A percentile compares a stretch with the other conserved stretches of the same genome.
Conservation (phyloP, 1,139 yeast species). For the Diutina siamensis region DNA sequence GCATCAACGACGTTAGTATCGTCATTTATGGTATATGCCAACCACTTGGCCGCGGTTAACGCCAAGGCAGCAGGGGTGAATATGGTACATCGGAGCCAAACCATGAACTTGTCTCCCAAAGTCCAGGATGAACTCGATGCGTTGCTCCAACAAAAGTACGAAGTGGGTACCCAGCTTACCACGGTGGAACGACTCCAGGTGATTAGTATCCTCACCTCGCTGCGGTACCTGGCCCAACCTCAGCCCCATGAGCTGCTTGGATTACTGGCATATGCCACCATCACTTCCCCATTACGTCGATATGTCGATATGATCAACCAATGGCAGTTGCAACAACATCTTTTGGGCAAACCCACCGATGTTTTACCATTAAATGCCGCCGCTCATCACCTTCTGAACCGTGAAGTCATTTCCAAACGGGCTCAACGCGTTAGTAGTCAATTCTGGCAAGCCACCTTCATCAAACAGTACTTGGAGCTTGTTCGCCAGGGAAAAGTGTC, state of each 20-base stretch:
- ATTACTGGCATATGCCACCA: conserved; percentile 50
- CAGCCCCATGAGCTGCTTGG: conserved; percentile 56
- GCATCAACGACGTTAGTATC: conserved; percentile 52
- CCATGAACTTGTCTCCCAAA: conserved; percentile 17
- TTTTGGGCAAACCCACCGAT: neutral
- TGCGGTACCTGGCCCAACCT: conserved; percentile 22
- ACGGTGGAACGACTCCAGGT: conserved; percentile 12
- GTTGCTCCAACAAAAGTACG: conserved; percentile 18
- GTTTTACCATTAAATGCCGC: neutral
- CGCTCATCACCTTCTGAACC: neutral
- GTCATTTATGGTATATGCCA: conserved; percentile 75
- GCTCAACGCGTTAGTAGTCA: neutral
- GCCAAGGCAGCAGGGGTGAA: conserved; percentile 39
- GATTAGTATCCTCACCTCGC: conserved; percentile 19
- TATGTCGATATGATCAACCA: conserved; percentile 77
- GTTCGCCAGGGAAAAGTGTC: neutral
- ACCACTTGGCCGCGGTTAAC: conserved; percentile 46
- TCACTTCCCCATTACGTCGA: conserved; percentile 85
- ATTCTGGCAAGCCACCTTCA: conserved; percentile 3
- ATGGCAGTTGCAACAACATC: conserved; percentile 25
- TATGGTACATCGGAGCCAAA: conserved; percentile 38
- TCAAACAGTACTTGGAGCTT: neutral
- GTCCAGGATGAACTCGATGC: conserved; percentile 30
- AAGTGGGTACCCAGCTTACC: conserved; percentile 10
- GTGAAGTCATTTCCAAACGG: neutral